These are phyloP conservation scores for Cladosporium sp. DNA, from an alignment of 2,329 filamentous ascomycete species.

Conservation along the genomic window DNA sequence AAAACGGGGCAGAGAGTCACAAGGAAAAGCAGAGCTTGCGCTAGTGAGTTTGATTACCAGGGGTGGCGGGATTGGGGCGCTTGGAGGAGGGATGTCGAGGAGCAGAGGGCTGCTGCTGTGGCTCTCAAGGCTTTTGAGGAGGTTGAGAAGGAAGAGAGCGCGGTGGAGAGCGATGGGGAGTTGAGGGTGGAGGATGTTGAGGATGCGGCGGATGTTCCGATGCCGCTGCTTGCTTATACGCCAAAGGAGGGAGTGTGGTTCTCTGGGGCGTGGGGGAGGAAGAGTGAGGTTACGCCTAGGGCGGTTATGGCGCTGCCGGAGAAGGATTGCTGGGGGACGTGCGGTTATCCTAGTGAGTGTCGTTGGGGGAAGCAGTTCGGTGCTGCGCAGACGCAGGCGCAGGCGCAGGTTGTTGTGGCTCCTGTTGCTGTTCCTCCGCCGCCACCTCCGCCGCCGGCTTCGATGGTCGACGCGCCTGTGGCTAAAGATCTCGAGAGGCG, in stretches of 20 bases:
- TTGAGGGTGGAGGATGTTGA: neutral
- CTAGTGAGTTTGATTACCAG: constrained; percentile 54
- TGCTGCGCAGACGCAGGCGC: constrained; percentile 20
- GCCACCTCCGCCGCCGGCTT: constrained; percentile 4
- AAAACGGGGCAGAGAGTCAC: constrained; percentile 30
- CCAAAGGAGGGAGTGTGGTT: constrained; percentile 26
- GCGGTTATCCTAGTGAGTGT: constrained; percentile 51
- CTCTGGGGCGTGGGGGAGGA: constrained; percentile 20
- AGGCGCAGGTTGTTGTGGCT: constrained; percentile 14
- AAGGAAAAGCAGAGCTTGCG: constrained; percentile 45
- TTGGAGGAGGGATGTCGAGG: constrained; percentile 41
- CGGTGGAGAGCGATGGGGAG: constrained; percentile 21
- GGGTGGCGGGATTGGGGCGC: constrained; percentile 51
- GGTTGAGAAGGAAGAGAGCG: neutral
- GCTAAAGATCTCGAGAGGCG: constrained; percentile 17
- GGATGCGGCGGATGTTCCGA: constrained; percentile 2
- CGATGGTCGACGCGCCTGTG: neutral
- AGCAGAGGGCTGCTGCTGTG: constrained; percentile 28
- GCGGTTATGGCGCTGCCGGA: neutral
- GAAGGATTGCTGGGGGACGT: constrained; percentile 47
- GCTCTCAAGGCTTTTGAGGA: constrained; percentile 17
- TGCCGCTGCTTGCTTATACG: constrained; percentile 11
- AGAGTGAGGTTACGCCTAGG: constrained; percentile 4
- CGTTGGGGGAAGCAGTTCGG: constrained; percentile 41
- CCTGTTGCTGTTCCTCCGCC: constrained; percentile 17